phyloP scores from a whole-genome alignment of 1,284 basidiomycete species.

The Cystobasidium sp. region DNA sequence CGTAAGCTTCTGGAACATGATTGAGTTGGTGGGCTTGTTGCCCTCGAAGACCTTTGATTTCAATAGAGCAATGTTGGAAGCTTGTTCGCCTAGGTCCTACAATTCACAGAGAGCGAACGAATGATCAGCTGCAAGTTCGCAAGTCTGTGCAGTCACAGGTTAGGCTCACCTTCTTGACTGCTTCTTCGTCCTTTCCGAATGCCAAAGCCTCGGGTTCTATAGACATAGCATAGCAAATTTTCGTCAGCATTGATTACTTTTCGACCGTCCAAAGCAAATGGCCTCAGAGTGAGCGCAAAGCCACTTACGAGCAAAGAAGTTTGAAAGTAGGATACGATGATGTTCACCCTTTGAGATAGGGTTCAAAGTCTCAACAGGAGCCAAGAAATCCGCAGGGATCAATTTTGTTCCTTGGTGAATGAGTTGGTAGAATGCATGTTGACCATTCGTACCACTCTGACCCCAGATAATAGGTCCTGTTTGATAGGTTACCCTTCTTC shows the following conservation, averaged over 20 bases:
- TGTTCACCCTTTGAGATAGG: slow-evolving; percentile 83
- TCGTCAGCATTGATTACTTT: background rate
- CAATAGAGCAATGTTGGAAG: slow-evolving; percentile 76
- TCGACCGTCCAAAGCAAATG: slow-evolving; percentile 66
- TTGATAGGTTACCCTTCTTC: slow-evolving; percentile 90
- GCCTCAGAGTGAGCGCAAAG: background rate
- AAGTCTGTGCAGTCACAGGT: no score
- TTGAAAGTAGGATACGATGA: slow-evolving; percentile 94
- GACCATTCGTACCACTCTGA: slow-evolving; percentile 92
- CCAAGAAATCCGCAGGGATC: slow-evolving; percentile 77
- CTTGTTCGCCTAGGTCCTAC: slow-evolving; percentile 74
- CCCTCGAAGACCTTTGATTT: slow-evolving; percentile 99
- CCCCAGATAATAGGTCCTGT: slow-evolving; percentile 99
- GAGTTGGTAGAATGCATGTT: slow-evolving; percentile 92
- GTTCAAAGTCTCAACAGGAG: slow-evolving; percentile 91
- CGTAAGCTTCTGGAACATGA: slow-evolving; percentile 90
- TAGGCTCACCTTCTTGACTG: slow-evolving; percentile 64
- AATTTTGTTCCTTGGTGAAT: slow-evolving; percentile 55
- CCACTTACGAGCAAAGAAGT: slow-evolving; percentile 81
- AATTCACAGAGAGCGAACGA: background rate
- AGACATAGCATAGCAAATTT: background rate
- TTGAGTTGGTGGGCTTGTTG: slow-evolving; percentile 95
- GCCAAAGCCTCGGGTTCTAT: slow-evolving; percentile 70
- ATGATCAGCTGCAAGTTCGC: background rate
- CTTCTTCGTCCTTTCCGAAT: slow-evolving; percentile 92